Conservation (phyloP, 495 filamentous ascomycete species). For the Aspergillus heteromorphus region DNA sequence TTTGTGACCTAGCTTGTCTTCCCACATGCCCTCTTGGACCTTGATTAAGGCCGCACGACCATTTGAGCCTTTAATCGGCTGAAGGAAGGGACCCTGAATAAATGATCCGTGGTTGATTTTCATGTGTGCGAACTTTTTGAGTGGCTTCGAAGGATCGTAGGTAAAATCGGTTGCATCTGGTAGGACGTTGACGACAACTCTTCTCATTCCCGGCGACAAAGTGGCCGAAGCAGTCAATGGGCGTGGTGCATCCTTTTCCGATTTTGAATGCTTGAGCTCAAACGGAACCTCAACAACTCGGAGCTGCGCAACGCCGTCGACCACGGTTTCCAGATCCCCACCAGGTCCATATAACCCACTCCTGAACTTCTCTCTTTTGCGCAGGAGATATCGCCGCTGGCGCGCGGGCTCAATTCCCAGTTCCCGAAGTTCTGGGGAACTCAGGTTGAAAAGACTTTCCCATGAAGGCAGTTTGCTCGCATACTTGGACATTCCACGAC, state of each 20-base stretch:
- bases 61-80: slow-evolving; percentile 55
- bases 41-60: slow-evolving; percentile 58
- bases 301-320: slow-evolving; percentile 66
- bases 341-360: slow-evolving; percentile 70
- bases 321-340: slow-evolving; percentile 68
- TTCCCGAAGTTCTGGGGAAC: slow-evolving; percentile 69
- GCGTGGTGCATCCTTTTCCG: slow-evolving; percentile 1
- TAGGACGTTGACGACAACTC: slow-evolving; percentile 69
- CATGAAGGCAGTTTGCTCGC: slow-evolving; percentile 76
- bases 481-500: slow-evolving; percentile 75
- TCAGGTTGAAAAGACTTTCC: slow-evolving; percentile 79
- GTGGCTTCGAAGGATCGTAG: slow-evolving; percentile 26
- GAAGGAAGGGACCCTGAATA: slow-evolving; percentile 66
- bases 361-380: slow-evolving; percentile 79
- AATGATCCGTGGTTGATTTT: slow-evolving; percentile 57
- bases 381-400: slow-evolving; percentile 72
- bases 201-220: slow-evolving; percentile 49
- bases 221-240: slow-evolving; percentile 32
- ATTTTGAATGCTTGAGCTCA: slow-evolving; percentile 3
- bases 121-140: slow-evolving; percentile 54
- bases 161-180: slow-evolving; percentile 43
- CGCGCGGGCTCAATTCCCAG: slow-evolving; percentile 83
- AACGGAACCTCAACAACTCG: slow-evolving; percentile 59
- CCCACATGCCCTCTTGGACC: slow-evolving; percentile 84
- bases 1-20: slow-evolving; percentile 75